Percentiles rank a stretch among this genome's conserved stretches.
Conservation (phyloP, 2,329 filamentous ascomycete species). For the Zasmidium angulare region DNA sequence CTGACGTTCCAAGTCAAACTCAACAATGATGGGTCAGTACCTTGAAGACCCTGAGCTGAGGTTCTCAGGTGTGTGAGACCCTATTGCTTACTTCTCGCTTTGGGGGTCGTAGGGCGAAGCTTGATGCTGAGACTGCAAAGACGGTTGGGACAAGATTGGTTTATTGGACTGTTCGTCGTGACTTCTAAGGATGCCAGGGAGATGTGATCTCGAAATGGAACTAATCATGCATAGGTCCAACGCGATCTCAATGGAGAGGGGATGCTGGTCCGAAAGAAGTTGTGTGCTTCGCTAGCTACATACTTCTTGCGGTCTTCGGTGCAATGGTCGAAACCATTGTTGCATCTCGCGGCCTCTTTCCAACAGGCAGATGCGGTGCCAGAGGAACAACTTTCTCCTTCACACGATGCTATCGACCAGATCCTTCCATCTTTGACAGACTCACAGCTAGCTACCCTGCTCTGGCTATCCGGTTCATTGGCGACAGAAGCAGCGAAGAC, state of each 20-base stretch:
- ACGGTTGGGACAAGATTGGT: conserved; percentile 62
- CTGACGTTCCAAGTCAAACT: conserved; percentile 92
- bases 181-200: not conserved
- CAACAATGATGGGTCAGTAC: conserved; percentile 54
- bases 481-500: conserved; percentile 69
- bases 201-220: not conserved
- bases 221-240: conserved; percentile 17
- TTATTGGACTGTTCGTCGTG: conserved; percentile 56
- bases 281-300: conserved; percentile 73
- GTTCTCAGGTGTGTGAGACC: conserved; percentile 26
- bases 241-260: conserved; percentile 55
- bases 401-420: conserved; percentile 45
- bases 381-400: conserved; percentile 37
- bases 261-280: conserved; percentile 67
- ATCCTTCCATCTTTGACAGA: conserved; percentile 50
- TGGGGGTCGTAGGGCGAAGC: conserved; percentile 34
- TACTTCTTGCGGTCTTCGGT: conserved; percentile 71
- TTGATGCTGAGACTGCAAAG: conserved; percentile 59
- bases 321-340: conserved; percentile 64
- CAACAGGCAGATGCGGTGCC: conserved; percentile 25
- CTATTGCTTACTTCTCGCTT: conserved; percentile 17
- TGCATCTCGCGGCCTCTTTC: conserved; percentile 30
- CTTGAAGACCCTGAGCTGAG: conserved; percentile 31
- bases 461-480: conserved; percentile 65
- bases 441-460: conserved; percentile 55